phyloP scores from a whole-genome alignment of 768 basidiomycete species.

The Trametes cinnabarina region DNA sequence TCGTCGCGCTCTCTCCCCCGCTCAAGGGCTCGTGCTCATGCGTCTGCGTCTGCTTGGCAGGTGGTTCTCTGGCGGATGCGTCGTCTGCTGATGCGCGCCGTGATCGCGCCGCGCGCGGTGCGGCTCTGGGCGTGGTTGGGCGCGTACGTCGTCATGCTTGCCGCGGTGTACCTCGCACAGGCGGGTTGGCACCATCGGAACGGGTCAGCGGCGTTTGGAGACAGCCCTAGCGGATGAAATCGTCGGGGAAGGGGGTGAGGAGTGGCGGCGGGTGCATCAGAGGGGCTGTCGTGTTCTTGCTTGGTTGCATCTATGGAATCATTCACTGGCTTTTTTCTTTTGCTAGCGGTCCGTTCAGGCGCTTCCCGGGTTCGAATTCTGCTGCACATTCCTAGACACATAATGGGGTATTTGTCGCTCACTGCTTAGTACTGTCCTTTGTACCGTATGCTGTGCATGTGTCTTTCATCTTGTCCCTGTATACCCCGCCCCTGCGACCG shows the following conservation, averaged over 20 bases:
- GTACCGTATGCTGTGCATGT: too few relatives aligned
- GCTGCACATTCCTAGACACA: too few relatives aligned
- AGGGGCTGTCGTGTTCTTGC: too few relatives aligned
- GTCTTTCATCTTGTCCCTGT: too few relatives aligned
- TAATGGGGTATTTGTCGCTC: too few relatives aligned
- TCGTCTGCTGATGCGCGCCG: slow-evolving; percentile 40
- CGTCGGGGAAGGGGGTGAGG: neutral
- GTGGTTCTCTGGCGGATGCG: slow-evolving; percentile 77
- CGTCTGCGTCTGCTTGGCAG: slow-evolving; percentile 38
- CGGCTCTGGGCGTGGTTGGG: slow-evolving; percentile 13
- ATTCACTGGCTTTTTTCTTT: too few relatives aligned
- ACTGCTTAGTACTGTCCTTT: too few relatives aligned
- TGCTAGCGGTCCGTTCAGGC: too few relatives aligned
- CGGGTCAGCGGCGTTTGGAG: neutral
- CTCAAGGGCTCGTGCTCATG: slow-evolving; percentile 25
- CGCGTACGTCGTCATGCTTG: slow-evolving; percentile 16
- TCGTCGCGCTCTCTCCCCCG: slow-evolving; percentile 6
- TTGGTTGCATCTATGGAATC: too few relatives aligned
- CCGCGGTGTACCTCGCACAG: slow-evolving; percentile 11
- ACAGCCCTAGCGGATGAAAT: neutral
- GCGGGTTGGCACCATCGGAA: neutral
- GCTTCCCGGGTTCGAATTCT: too few relatives aligned
- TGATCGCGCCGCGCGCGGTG: neutral
- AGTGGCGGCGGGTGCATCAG: neutral
- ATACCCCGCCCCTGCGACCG: too few relatives aligned